phyloP scores from a whole-genome alignment of 1,284 basidiomycete species.

The Trametes versicolor region DNA sequence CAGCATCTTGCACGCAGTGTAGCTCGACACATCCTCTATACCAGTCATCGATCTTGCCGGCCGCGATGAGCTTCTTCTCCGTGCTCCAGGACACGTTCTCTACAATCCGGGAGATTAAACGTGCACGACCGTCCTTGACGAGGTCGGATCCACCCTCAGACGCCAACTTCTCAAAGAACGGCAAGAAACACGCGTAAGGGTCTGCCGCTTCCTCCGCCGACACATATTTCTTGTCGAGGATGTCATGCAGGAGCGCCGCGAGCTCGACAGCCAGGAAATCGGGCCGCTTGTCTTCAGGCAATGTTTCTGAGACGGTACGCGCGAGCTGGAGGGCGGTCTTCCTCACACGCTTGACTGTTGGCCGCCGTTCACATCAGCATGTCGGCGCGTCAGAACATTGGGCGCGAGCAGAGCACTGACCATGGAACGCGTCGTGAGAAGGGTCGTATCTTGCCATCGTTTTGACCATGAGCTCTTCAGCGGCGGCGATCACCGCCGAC shows the following conservation, averaged over 20 bases:
- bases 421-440: conserved; percentile 91
- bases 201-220: conserved; percentile 64
- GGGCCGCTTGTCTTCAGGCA: conserved; percentile 47
- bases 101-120: conserved; percentile 67
- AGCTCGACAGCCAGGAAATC: conserved; percentile 85
- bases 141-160: conserved; percentile 58
- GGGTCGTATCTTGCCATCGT: conserved; percentile 90
- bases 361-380: not conserved
- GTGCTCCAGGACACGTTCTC: conserved; percentile 90
- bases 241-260: conserved; percentile 89
- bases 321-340: conserved; percentile 80
- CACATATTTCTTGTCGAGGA: conserved; percentile 88
- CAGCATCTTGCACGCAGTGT: conserved; percentile 93
- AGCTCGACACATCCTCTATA: conserved; percentile 82
- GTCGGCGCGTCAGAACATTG: not conserved
- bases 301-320: conserved; percentile 45
- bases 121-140: conserved; percentile 67
- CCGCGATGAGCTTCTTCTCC: conserved; percentile 74
- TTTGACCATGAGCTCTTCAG: conserved; percentile 77
- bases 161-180: conserved; percentile 66
- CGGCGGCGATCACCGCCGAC: conserved; percentile 59
- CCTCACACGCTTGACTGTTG: conserved; percentile 82
- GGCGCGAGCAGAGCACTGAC: conserved; percentile 52
- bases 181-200: conserved; percentile 71
- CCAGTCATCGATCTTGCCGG: conserved; percentile 72